phyloP scores from a whole-genome alignment of 306 rosid species.

The Malus domestica region ASM211411v1 NC_041805.1:32840001-32840500 shows the following conservation, averaged over 20 bases:
- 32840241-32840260: no score
- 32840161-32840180: neutral
- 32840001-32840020: no score
- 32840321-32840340: neutral
- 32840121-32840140: neutral
- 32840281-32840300: neutral
- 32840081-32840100: no score
- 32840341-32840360: neutral
- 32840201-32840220: no score
- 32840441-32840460: no score
- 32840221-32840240: neutral
- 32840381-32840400: neutral
- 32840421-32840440: no score
- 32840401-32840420: neutral
- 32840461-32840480: no score
- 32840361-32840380: neutral
- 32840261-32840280: no score
- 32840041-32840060: neutral
- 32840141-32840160: neutral
- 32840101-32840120: neutral
- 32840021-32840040: neutral
- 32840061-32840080: neutral
- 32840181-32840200: no score
- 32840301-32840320: no score
- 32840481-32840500: no score